phyloP scores from a whole-genome alignment of 176 grass and related monocot species.

The Hordeum vulgare region MorexV3_pseudomolecules_assembly NC_058519.1:344668077-344668576 shows the following conservation, averaged over 20 bases:
- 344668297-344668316: conserved; percentile 93
- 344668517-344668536: not conserved
- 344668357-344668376: conserved; percentile 11
- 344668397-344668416: not conserved
- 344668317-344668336: conserved; percentile 74
- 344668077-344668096: not conserved
- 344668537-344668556: not conserved
- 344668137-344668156: conserved; percentile 89
- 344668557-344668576: not conserved
- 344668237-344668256: conserved; percentile 58
- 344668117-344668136: conserved; percentile 89
- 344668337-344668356: conserved; percentile 21
- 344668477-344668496: not conserved
- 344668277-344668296: conserved; percentile 92
- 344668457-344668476: not conserved
- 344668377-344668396: not conserved
- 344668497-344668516: not conserved
- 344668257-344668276: conserved; percentile 94
- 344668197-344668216: not conserved
- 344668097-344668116: not conserved
- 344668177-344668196: conserved; percentile 17
- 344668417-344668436: not conserved
- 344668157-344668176: conserved; percentile 95
- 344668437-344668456: not conserved
- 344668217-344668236: not conserved